Base-by-base conservation (phyloP, 768 basidiomycete genomes). In the Xanthoconium purpureum region DNA sequence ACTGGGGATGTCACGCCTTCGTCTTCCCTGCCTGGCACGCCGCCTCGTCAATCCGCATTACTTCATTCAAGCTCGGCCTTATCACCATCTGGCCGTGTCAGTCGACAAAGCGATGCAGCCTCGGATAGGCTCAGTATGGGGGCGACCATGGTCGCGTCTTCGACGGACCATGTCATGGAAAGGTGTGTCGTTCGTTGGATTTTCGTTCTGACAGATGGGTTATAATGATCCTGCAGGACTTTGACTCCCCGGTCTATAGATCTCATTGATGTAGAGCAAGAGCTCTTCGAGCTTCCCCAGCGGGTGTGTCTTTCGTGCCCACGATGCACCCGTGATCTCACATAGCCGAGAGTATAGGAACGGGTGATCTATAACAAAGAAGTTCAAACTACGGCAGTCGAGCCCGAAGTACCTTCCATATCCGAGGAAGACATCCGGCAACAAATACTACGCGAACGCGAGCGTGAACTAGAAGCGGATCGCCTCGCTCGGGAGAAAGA, bases 271-370 rank as follows among this genome's bases (percentile, higher is more conserved):
- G 80, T 91, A 17, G 90, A 94, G 60, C 87, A 92, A 65, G 94
- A 97, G 66, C 75, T 97, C 6, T 96, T 92, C 62, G 94, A 95
- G 63, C 74, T 94, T 12, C 94, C 94, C 3, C 85, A 88, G 65
- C 92, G 89, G 77, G 94, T 92, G 53, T 46, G 76, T 64, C 28
- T 36, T 28, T 39, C 13, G 43, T 14, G 4, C 48, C 12, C 18
- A 18, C 11, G 8, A 1, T 32, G 8, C 15, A 24, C 49, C 15
- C 14, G 12, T 18, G 13, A 24, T 57, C 46, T 57, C 45, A 46
- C 53, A 15, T 48, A 39, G 46, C 32, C 3, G 40, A 32, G 51
- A 13, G 54, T 57, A 44, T 63, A 88, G 88, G 88, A 91, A 74
- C 85, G 85, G 33, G 87, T 89, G 14, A 82, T 86, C 38, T 91